A percentile compares a stretch with the other conserved stretches of the same genome.
Evolutionary conservation across 306 rosid genomes (phyloP).

Genomic region (Vicia sativa): DNA sequence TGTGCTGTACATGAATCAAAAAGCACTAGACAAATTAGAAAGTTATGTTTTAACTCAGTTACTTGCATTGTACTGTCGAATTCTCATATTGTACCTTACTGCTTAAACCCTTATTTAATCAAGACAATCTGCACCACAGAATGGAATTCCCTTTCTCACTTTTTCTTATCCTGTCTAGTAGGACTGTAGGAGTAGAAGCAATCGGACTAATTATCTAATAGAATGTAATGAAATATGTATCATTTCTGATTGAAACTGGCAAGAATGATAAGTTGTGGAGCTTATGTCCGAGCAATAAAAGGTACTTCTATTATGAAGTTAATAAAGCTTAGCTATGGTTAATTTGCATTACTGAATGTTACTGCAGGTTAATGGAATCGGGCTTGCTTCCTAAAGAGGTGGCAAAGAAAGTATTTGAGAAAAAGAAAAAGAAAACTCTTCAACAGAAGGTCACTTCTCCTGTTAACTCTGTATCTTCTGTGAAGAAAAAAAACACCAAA

Average conservation of each 20-base stretch:
- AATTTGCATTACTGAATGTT: constrained; percentile 21
- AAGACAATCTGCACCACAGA: no score
- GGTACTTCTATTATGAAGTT: not conserved
- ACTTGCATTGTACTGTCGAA: no score
- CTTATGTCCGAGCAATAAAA: no score
- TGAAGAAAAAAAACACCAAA: constrained; percentile 47
- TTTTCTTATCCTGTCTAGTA: not conserved
- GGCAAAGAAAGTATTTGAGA: constrained; percentile 64
- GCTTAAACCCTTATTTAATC: no score
- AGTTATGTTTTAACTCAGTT: no score
- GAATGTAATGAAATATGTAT: not conserved
- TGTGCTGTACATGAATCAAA: no score
- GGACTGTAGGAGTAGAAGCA: not conserved
- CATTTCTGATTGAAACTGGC: not conserved
- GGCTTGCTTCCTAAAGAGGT: constrained; percentile 76
- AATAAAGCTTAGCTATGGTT: not conserved
- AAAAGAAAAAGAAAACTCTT: constrained; percentile 59
- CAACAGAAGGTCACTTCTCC: constrained; percentile 62
- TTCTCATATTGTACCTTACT: no score
- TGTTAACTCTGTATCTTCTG: constrained; percentile 38
- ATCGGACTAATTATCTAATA: not conserved
- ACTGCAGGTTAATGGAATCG: constrained; percentile 88
- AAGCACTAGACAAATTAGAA: no score
- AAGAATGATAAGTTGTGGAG: no score
- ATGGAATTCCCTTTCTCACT: not conserved